phyloP scores from a whole-genome alignment of 805 yeast species.

The Komagataella ulmi region DNA sequence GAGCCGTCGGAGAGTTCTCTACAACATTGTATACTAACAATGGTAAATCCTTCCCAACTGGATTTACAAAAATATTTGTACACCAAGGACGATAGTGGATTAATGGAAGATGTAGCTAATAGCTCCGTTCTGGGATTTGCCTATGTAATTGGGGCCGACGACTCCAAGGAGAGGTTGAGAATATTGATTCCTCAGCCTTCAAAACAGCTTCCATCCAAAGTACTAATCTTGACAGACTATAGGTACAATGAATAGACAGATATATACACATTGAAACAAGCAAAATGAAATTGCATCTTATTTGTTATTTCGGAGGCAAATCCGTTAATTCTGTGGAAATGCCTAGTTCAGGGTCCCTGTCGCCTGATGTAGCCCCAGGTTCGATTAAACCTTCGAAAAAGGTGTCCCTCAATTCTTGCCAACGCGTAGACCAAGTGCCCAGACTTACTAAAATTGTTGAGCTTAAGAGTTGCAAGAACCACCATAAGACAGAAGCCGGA shows the following conservation, averaged over 20 bases:
- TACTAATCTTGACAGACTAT: constrained; percentile 61
- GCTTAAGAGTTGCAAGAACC: constrained; percentile 64
- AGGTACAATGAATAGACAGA: constrained; percentile 61
- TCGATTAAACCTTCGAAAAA: constrained; percentile 79
- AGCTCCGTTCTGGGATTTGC: constrained; percentile 70
- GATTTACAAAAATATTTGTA: constrained; percentile 16
- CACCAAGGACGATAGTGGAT: constrained; percentile 23
- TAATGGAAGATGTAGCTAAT: constrained; percentile 34
- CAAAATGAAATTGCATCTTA: neutral
- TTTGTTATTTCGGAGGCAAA: neutral
- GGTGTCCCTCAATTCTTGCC: constrained; percentile 83
- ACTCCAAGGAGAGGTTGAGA: constrained; percentile 51
- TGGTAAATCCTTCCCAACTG: constrained; percentile 27
- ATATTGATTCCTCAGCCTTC: constrained; percentile 85
- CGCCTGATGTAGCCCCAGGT: constrained; percentile 19
- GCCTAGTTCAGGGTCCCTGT: neutral
- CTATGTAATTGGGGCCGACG: constrained; percentile 49
- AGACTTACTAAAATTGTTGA: constrained; percentile 57
- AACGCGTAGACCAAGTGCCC: constrained; percentile 83
- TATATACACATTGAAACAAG: neutral
- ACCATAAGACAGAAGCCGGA: constrained; percentile 72
- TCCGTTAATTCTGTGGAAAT: constrained; percentile 2
- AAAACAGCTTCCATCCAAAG: constrained; percentile 54
- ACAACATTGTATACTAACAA: constrained; percentile 67
- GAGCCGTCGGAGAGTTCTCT: constrained; percentile 40